These are phyloP conservation scores for Myriosclerotinia duriaeana DNA, from an alignment of 2,329 filamentous ascomycete genomes.

Conservation along the genomic window DNA sequence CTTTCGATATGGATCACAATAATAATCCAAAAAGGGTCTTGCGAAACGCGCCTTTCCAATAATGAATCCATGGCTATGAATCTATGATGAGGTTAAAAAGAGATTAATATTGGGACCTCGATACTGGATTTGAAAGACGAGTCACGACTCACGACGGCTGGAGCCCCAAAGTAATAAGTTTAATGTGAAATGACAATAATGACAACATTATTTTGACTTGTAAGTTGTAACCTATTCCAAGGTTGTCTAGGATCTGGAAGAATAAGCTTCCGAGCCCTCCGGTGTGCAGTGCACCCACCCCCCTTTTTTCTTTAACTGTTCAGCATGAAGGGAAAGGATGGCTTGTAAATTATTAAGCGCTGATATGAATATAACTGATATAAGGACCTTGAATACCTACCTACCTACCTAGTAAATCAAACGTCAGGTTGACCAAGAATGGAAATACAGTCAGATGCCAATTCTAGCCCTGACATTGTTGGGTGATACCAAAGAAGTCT, in stretches of 20 bases:
- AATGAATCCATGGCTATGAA: no score
- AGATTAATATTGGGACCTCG: not conserved
- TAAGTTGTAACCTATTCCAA: not conserved
- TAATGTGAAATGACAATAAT: not conserved
- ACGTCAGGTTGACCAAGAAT: not conserved
- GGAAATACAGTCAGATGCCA: constrained; percentile 11
- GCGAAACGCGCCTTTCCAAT: no score
- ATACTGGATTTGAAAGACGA: not conserved
- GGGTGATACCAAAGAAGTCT: not conserved
- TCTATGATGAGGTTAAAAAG: not conserved
- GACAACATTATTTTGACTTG: not conserved
- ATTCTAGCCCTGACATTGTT: not conserved
- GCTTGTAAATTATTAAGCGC: constrained; percentile 15
- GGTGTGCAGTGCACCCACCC: not conserved
- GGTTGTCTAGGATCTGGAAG: not conserved
- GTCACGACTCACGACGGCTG: no score
- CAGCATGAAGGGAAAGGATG: not conserved
- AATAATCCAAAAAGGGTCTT: no score
- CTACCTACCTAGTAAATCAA: not conserved
- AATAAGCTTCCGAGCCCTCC: not conserved
- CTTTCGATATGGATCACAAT: no score
- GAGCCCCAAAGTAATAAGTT: no score
- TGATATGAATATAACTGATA: not conserved
- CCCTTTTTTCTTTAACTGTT: not conserved
- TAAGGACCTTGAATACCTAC: not conserved